Evolutionary conservation across 345 rosid genomes (phyloP).

Genomic region (Reutealis trisperma): DNA sequence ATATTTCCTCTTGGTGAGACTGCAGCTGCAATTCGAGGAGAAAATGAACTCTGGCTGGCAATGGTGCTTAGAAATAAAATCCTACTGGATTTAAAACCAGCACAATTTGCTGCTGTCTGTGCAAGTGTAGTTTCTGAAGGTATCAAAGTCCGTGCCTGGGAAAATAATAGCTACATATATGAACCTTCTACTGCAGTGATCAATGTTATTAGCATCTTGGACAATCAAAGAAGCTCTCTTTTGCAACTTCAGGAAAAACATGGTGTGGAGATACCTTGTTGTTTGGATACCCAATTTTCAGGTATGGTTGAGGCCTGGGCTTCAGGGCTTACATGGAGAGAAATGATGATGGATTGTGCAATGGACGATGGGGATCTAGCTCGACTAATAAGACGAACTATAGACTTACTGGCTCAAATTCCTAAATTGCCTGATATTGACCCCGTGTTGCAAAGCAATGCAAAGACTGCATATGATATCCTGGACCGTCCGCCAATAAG

Average conservation of each 20-base stretch:
- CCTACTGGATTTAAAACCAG: slow-evolving; percentile 66
- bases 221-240: slow-evolving; percentile 63
- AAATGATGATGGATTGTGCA: slow-evolving; percentile 92
- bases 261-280: slow-evolving; percentile 69
- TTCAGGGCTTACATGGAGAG: slow-evolving; percentile 90
- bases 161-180: slow-evolving; percentile 64
- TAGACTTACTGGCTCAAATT: slow-evolving; percentile 84
- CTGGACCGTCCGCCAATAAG: slow-evolving; percentile 97
- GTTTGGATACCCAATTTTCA: slow-evolving; percentile 79
- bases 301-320: slow-evolving; percentile 99
- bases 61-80: slow-evolving; percentile 75
- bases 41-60: slow-evolving; percentile 95
- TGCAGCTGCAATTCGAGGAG: slow-evolving; percentile 95
- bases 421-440: slow-evolving; percentile 91
- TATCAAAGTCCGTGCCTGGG: slow-evolving; percentile 77
- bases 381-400: slow-evolving; percentile 75
- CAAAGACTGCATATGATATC: slow-evolving; percentile 60
- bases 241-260: slow-evolving; percentile 76
- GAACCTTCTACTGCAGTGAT: slow-evolving; percentile 68
- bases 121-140: slow-evolving; percentile 87
- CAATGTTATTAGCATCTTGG: slow-evolving; percentile 50
- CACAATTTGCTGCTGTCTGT: slow-evolving; percentile 83
- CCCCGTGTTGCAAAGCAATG: slow-evolving; percentile 57
- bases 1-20: slow-evolving; percentile 92
- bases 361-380: slow-evolving; percentile 98